Base-by-base conservation (phyloP, 129 eudicot genomes). In the Arctium minus region DNA sequence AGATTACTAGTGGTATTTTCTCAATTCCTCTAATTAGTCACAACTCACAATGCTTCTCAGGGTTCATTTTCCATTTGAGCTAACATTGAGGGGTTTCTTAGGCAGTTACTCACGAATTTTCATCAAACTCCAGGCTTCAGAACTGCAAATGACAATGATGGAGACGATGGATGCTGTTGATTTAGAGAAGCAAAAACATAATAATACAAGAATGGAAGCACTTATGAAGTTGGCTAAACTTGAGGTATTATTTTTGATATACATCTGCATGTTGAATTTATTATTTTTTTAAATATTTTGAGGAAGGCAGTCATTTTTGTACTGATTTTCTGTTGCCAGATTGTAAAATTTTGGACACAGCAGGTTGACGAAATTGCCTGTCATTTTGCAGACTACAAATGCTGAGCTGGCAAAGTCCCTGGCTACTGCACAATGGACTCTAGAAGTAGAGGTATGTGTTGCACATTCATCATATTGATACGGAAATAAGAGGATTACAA, bases 131-230 rank as follows among this genome's bases (percentile, higher is more conserved):
- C 88, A 95, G 98, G 98, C 97, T 83, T 92, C 97, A 70, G 90
- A 95, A 76, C 75, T 95, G 70, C 98, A 95, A 83, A 89, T 74
- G 60, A 91, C 92, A 38, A 91, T 91, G 97, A 95, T 92, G 92
- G 98, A 95, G 85, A 91, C 87, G 53, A 92, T 95, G 97, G 97
- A 95, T 33, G 98, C 98, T 70, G 97, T 82, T 74, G 98, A 95
- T 48, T 68, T 92, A 44, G 98, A 95, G 86, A 95, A 95, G 91
- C 98, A 90, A 86, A 95, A 95, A 83, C 98, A 95, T 82, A 92
- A 91, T 73, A 89, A 80, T 85, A 92, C 98, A 40, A 90, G 98
- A 83, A 95, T 92, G 98, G 97, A 95, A 87, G 94, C 89, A 72
- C 87, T 92, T 62, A 85, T 87, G 64, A 90, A 92, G 76, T 81